These are phyloP conservation scores for Alternaria conjuncta DNA, from an alignment of 2,329 filamentous ascomycete species.

Conservation along the genomic window DNA sequence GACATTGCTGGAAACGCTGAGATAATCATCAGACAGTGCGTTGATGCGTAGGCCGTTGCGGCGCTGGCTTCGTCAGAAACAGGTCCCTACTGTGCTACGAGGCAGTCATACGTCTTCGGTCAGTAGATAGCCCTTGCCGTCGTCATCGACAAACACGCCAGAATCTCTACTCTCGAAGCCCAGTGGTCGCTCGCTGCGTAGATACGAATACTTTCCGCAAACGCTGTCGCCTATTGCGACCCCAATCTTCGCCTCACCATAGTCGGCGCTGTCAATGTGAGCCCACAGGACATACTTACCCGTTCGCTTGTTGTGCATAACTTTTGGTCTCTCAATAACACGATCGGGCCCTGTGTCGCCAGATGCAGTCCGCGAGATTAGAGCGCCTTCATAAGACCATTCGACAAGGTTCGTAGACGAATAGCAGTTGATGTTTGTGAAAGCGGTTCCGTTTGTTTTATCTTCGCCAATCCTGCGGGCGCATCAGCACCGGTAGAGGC, in stretches of 20 bases:
- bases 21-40: constrained; percentile 63
- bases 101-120: constrained; percentile 63
- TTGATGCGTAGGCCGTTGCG: constrained; percentile 65
- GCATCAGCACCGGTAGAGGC: not conserved
- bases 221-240: constrained; percentile 66
- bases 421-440: constrained; percentile 73
- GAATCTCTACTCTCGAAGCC: constrained; percentile 64
- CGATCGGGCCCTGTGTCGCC: constrained; percentile 67
- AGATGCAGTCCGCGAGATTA: constrained; percentile 61
- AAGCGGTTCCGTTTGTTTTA: constrained; percentile 66
- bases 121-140: constrained; percentile 66
- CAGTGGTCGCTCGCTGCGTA: constrained; percentile 56
- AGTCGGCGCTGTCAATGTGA: constrained; percentile 69
- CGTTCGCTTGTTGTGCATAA: constrained; percentile 71
- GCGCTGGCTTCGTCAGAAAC: constrained; percentile 50
- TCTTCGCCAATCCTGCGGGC: constrained; percentile 68
- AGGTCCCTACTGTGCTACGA: not conserved
- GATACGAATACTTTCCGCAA: constrained; percentile 66
- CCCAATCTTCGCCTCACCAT: constrained; percentile 69
- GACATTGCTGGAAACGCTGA: constrained; percentile 56
- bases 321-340: constrained; percentile 71
- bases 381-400: constrained; percentile 67
- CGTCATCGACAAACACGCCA: constrained; percentile 67
- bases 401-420: constrained; percentile 67
- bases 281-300: constrained; percentile 71